Conservation (phyloP, 1,284 basidiomycete genomes). For the Rhodotorula sp. region DNA sequence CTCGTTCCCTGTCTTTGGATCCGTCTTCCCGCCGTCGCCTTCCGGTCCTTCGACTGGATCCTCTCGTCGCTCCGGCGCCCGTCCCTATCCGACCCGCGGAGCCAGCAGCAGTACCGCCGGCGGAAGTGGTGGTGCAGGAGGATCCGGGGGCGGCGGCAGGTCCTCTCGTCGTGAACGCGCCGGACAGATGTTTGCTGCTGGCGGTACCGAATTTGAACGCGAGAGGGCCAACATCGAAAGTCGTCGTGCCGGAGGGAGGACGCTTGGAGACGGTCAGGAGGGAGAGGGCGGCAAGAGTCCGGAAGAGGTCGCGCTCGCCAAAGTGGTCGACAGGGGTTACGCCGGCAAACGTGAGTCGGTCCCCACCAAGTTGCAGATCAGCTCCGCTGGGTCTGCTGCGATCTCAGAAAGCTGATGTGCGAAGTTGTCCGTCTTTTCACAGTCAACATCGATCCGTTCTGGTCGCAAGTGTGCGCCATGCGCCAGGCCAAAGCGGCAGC, state of each 20-base stretch:
- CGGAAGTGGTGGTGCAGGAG: neutral
- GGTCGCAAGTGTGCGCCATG: neutral
- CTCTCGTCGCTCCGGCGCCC: neutral
- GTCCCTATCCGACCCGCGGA: neutral
- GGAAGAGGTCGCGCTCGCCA: conserved; percentile 16
- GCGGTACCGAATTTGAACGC: conserved; percentile 3
- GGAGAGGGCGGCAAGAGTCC: conserved; percentile 2
- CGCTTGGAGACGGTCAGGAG: neutral
- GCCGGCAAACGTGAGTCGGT: conserved; percentile 13
- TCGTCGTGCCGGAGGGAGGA: neutral
- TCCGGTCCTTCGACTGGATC: neutral
- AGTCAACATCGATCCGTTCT: conserved; percentile 23
- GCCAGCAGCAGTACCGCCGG: neutral
- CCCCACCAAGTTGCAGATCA: neutral
- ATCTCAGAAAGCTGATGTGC: neutral
- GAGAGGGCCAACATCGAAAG: conserved; percentile 2
- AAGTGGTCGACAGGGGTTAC: conserved; percentile 27
- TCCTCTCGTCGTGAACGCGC: neutral
- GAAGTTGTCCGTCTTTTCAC: accelerated
- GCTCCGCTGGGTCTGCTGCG: neutral
- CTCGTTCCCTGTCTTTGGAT: neutral
- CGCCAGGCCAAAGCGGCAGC: neutral
- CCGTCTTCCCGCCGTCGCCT: neutral
- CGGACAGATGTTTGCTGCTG: neutral
- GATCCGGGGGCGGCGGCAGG: neutral